Base-by-base conservation (phyloP, 78 protist species). In the Cavenderia fasciculata region DNA sequence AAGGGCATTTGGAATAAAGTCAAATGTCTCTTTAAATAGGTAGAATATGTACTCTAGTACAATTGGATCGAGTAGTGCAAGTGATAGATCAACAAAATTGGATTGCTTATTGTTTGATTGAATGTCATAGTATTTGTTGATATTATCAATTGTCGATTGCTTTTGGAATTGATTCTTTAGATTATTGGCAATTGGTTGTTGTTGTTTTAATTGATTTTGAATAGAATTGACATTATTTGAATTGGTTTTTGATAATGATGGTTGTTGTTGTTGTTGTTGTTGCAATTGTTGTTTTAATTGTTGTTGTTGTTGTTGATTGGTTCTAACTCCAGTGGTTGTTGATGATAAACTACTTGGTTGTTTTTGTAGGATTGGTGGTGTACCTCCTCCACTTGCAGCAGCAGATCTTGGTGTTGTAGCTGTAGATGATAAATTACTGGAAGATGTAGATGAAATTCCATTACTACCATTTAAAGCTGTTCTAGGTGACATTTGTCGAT, bases 11-110 rank as follows among this genome's bases (percentile, higher is more conserved):
- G 90, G 78, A 25, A 68, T 66, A 25, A 29, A 29, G n/a, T n/a
- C n/a, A 43, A 51, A 82, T 0, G 71, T 19, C 21, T 51, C 57
- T 49, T 69, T 49, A 69, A 82, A 82, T 27, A 66, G 38, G 23
- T 47, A 38, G 23, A 62, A 68, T 27, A 82, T 21, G 21, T 68
- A 31, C 29, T 65, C 73, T 34, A 82, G 29, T 2, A 78, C 38
- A 12, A 23, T n/a, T 63, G 18, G 33, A 21, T 63, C 54, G 4
- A 63, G 21, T 3, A 19, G 47, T 1, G 52, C 57, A 11, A 31
- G 12, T 29, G 6, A 4, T 19, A 47, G 19, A 7, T 29, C 52
- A 4, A 46, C 46, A 14, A 12, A 46, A 14, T 46, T 46, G 8
- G 52, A 12, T 18, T 38, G 41, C 29, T 69, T 63, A 8, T 63